These are phyloP conservation scores for Candida anglica DNA, from an alignment of 805 yeast species.

Conservation along the genomic window DNA sequence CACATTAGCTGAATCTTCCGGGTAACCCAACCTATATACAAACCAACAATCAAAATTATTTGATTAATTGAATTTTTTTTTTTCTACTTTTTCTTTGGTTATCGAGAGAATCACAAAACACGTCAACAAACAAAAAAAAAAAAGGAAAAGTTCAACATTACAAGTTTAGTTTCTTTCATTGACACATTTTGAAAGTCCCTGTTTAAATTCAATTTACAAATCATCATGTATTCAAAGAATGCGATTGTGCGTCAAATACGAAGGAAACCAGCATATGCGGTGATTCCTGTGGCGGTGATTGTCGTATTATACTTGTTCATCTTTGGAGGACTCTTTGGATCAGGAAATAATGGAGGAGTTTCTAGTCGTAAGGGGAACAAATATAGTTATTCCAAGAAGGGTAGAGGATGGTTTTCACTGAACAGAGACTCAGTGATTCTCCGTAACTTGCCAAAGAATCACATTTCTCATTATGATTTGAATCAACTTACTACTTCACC, in stretches of 20 bases:
- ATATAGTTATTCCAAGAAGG: constrained; percentile 44
- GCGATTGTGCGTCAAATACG: constrained; percentile 50
- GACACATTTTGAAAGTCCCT: too few species aligned
- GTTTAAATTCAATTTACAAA: too few species aligned
- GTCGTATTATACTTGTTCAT: constrained; percentile 41
- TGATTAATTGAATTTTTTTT: neutral
- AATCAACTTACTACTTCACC: constrained; percentile 72
- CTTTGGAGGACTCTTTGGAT: constrained; percentile 12
- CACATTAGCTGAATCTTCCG: too few species aligned
- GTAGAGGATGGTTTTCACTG: constrained; percentile 45
- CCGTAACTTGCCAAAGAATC: constrained; percentile 63
- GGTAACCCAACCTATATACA: too few species aligned
- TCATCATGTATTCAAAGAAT: constrained; percentile 18
- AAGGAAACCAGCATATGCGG: constrained; percentile 49
- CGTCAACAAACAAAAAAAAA: too few species aligned
- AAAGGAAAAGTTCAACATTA: too few species aligned
- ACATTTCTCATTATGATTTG: constrained; percentile 79
- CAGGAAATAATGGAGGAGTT: constrained; percentile 1
- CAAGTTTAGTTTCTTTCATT: too few species aligned
- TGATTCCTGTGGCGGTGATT: constrained; percentile 45
- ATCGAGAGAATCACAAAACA: too few species aligned
- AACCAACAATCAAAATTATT: neutral
- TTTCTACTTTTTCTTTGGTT: neutral
- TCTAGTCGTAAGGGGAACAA: constrained; percentile 20
- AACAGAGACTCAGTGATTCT: constrained; percentile 54